phyloP scores from a whole-genome alignment of 2,329 filamentous ascomycete genomes.

The Epichloe gansuensis region DNA sequence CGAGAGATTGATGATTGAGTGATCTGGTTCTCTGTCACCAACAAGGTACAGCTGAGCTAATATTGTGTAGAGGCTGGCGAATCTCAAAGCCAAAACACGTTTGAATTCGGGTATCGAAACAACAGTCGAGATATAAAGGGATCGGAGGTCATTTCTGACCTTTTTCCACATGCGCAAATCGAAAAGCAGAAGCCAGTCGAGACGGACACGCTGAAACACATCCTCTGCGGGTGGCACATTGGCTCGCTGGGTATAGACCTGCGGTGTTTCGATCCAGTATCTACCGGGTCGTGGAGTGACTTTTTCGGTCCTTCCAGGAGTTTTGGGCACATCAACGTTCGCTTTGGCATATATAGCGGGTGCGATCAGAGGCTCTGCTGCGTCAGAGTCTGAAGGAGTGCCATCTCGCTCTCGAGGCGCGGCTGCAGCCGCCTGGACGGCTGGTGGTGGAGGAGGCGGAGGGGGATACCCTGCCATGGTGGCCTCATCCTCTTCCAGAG shows the following conservation, averaged over 20 bases:
- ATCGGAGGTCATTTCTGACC: slow-evolving; percentile 74
- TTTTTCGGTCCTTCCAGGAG: slow-evolving; percentile 46
- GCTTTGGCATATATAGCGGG: slow-evolving; percentile 49
- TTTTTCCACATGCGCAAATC: slow-evolving; percentile 96
- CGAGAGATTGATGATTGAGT: slow-evolving; percentile 96
- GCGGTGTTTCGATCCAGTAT: slow-evolving; percentile 79
- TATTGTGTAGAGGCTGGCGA: slow-evolving; percentile 87
- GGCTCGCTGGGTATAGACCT: slow-evolving; percentile 49
- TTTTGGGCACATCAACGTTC: slow-evolving; percentile 66
- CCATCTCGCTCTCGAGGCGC: slow-evolving; percentile 42
- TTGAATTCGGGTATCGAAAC: slow-evolving; percentile 96
- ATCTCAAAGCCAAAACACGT: slow-evolving; percentile 79
- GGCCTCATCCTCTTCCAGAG: slow-evolving; percentile 62
- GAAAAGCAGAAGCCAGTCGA: slow-evolving; percentile 92
- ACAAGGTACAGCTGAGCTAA: slow-evolving; percentile 91
- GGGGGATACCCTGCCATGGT: slow-evolving; percentile 63
- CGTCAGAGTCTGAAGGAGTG: slow-evolving; percentile 62
- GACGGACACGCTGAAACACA: slow-evolving; percentile 72
- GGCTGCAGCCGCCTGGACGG: slow-evolving; percentile 39
- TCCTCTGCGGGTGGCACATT: slow-evolving; percentile 66
- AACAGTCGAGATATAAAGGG: slow-evolving; percentile 92
- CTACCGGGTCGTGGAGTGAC: slow-evolving; percentile 51
- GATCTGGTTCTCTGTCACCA: slow-evolving; percentile 89
- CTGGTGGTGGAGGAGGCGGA: slow-evolving; percentile 51
- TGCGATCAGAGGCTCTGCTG: slow-evolving; percentile 49